A percentile compares a stretch with the other conserved stretches of the same genome.
phyloP scores from a whole-genome alignment of 164 flowering plant species.

The Tetracentron sinense region DNA sequence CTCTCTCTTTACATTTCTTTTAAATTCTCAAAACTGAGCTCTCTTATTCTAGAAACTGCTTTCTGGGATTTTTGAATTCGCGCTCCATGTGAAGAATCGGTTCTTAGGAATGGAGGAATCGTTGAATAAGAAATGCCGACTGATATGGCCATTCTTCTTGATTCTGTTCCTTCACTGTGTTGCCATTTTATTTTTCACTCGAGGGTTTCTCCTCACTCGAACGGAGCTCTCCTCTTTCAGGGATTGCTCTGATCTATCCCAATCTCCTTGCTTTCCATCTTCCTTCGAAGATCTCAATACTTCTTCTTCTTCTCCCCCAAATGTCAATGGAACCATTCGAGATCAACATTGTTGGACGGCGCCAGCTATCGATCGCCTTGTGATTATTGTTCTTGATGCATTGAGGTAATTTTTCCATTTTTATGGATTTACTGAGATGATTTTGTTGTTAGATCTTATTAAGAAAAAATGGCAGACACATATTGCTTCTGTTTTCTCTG shows the following conservation, averaged over 20 bases:
- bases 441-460: no score
- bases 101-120: conserved; percentile 15
- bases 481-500: no score
- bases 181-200: conserved; percentile 66
- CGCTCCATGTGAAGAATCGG: no score
- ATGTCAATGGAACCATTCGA: neutral
- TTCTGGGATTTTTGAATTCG: no score
- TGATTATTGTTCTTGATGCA: conserved; percentile 87
- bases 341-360: conserved; percentile 63
- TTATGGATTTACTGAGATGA: no score
- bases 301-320: no score
- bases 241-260: conserved; percentile 55
- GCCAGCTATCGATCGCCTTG: conserved; percentile 67
- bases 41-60: no score
- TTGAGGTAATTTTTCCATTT: conserved; percentile 66
- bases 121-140: conserved; percentile 18
- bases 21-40: no score
- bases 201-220: conserved; percentile 90
- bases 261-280: conserved; percentile 51
- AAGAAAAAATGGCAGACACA: no score
- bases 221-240: conserved; percentile 82
- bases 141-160: conserved; percentile 33
- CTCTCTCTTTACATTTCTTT: no score
- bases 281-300: neutral
- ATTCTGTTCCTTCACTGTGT: conserved; percentile 48